Evolutionary conservation across 495 filamentous ascomycete genomes (phyloP).

Genomic region (Hypoxylon intermedium): DNA sequence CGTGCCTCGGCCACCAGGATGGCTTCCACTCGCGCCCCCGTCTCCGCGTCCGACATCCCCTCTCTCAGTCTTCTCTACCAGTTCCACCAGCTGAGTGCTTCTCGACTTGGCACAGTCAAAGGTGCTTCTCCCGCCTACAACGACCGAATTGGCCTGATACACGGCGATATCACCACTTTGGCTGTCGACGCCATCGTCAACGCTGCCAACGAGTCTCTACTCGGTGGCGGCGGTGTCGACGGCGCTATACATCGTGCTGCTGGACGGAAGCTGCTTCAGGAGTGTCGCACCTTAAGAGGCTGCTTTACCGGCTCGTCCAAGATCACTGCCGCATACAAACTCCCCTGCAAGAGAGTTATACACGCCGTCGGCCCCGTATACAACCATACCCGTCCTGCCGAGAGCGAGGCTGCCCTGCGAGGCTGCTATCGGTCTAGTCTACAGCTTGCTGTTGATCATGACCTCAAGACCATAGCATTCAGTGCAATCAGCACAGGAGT

Average conservation of each 20-base stretch:
- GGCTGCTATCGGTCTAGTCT: constrained; percentile 80
- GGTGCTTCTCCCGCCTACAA: constrained; percentile 61
- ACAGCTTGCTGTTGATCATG: constrained; percentile 70
- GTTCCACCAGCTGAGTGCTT: constrained; percentile 46
- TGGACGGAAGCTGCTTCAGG: constrained; percentile 68
- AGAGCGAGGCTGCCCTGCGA: constrained; percentile 60
- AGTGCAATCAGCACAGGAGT: constrained; percentile 83
- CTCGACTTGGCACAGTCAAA: constrained; percentile 20
- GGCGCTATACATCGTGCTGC: constrained; percentile 88
- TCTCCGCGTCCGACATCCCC: constrained; percentile 69
- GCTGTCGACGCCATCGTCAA: constrained; percentile 87
- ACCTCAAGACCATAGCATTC: constrained; percentile 78
- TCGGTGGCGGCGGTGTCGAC: constrained; percentile 87
- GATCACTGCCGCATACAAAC: constrained; percentile 76
- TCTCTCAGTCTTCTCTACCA: constrained; percentile 69
- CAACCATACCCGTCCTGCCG: constrained; percentile 42
- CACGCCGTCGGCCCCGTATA: constrained; percentile 94
- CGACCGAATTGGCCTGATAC: constrained; percentile 71
- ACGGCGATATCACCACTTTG: constrained; percentile 84
- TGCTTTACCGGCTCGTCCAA: constrained; percentile 83
- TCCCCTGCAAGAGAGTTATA: constrained; percentile 81
- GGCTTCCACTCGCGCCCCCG: constrained; percentile 31
- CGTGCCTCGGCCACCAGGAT: constrained; percentile 40
- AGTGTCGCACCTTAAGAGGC: constrained; percentile 71
- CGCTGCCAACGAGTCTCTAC: constrained; percentile 80